A percentile compares a stretch with the other conserved stretches of the same genome.
These are phyloP conservation scores for Schoenoplectus tabernaemontani DNA, from an alignment of 202 grass and related monocot species.

Conservation along the genomic window DNA sequence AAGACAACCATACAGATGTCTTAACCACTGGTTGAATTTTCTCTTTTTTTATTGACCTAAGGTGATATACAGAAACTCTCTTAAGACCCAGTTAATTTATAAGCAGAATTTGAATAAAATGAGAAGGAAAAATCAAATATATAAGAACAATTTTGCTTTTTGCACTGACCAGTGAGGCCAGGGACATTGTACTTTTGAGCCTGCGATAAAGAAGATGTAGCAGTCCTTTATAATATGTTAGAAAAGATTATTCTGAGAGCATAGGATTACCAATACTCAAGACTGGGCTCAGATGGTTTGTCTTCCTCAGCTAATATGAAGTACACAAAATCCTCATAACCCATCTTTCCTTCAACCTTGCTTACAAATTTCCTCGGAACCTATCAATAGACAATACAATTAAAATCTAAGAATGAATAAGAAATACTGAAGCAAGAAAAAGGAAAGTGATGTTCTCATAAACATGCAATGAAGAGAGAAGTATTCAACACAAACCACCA, in stretches of 20 bases:
- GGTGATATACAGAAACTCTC: neutral
- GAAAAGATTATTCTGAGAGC: neutral
- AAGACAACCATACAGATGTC: neutral
- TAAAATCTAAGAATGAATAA: conserved; percentile 12
- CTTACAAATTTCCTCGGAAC: conserved; percentile 96
- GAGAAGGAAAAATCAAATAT: neutral
- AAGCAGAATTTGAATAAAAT: neutral
- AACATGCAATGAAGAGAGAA: neutral
- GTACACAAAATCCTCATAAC: conserved; percentile 99
- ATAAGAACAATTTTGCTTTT: neutral
- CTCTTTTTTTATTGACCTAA: no score
- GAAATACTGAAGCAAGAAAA: conserved; percentile 10
- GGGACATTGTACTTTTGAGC: neutral
- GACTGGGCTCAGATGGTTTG: conserved; percentile 81
- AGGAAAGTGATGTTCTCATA: neutral
- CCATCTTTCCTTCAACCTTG: conserved; percentile 88
- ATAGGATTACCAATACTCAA: conserved; percentile 68
- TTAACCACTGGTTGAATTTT: neutral
- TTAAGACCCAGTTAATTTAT: neutral
- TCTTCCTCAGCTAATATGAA: conserved; percentile 96
- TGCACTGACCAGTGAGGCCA: neutral
- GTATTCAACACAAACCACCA: neutral
- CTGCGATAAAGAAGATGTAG: neutral
- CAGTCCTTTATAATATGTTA: neutral
- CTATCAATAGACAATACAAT: conserved; percentile 32